Base-by-base conservation (phyloP, 176 grass and related monocot genomes). In the Musa beccarii region DNA sequence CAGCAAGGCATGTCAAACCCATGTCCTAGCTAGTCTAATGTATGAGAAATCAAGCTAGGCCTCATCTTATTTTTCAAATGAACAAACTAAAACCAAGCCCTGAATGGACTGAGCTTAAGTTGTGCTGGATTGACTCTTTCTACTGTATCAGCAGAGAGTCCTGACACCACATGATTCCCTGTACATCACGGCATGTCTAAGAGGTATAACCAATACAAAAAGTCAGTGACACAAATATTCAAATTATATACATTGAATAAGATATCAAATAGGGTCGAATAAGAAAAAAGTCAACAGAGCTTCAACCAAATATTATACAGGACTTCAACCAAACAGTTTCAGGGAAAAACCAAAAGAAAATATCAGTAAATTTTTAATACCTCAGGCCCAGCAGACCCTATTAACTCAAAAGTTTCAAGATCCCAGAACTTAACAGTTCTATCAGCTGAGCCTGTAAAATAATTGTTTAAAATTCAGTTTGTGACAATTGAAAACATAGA, bases 381-480 rank as follows among this genome's bases (percentile, higher is more conserved):
- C 90, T 98, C 88, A 73, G 88, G 88, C 82, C 86, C 82, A 81
- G 84, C 86, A 76, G 94, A 98, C 28, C 94, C 90, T 74, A 91
- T 89, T 75, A 91, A 81, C 81, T 98, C 94, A 81, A 98, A 93
- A 79, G 88, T 98, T 71, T 98, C 94, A 73, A 91, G 88, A 73
- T 98, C 90, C 94, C 94, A 98, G 85, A 93, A 98, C 76, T 93
- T 98, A 76, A 98, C 69, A 63, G 88, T 89, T 76, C 83, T 98
- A 80, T 89, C 94, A 84, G 84, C 82, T 80, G 86, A 93, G 84
- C 90, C 94, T 93, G 78, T 52, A 80, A 68, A 72, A 10, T 9
- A 75, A 80, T 86, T 81, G 51, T 67, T 43, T 63, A 79, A 74
- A 53, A 81, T 64, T 57, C 13, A 65, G 52, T 81, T 81, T 54